Base-by-base conservation (phyloP, 2,329 filamentous ascomycete species). In the Aschersonia sp. region DNA sequence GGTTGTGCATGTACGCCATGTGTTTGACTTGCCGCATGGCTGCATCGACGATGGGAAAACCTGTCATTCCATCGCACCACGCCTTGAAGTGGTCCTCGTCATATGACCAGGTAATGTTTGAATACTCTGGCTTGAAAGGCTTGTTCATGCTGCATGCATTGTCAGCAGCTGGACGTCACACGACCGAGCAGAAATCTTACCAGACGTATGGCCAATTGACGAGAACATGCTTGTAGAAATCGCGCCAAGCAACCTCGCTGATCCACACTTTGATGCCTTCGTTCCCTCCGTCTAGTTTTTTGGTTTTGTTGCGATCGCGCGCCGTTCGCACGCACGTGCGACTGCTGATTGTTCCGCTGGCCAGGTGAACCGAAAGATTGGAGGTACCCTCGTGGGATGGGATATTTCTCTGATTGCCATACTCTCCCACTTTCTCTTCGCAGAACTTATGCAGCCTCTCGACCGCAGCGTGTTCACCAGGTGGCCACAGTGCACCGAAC, bases 161-260 rank as follows among this genome's bases (percentile, higher is more conserved):
- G 40, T 42, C 22, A 14, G 40, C 7, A 32, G 35, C 30, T 8
- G 22, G 9, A 11, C 6, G 29, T 4, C 35, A 7, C 35, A 9
- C 35, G 35, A 7, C 9, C 22, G 2, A 42, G 37, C 8, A 43
- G 29, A 30, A 14, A 22, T 7, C 35, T 32, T 64, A 80, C 79
- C 81, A 87, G 6, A 88, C 71, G 56, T 88, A 89, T 0, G 89
- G 89, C 86, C 87, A 94, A 51, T 89, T 69, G 0, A 81, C 85
- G 5, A 95, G 66, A 4, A 95, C 85, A 60, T 92, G 85, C 57
- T 82, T 87, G 66, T 94, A 94, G 58, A 94, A 94, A 57, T 94
- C 87, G 11, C 87, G 72, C 87, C 87, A 92, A 0, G 85, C 87
- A 4, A 94, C 72, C 62, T 94, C 87, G 47, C 81, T 81, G 53